Evolutionary conservation across 805 yeast species (phyloP), one percentile per base, ranked within the genome.

Genomic region (Candida silvatica): DNA sequence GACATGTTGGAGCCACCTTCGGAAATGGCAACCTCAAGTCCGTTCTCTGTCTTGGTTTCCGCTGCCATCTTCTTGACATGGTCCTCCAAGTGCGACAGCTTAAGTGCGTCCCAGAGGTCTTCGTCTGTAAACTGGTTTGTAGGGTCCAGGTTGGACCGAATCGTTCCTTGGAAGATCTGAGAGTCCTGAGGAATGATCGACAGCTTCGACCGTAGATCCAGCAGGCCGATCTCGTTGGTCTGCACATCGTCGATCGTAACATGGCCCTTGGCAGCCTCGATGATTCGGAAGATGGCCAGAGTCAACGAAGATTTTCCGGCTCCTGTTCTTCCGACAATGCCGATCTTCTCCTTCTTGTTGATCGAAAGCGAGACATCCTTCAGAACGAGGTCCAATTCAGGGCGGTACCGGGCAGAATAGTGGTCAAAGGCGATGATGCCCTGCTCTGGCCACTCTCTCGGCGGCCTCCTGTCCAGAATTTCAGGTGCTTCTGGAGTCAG

Each of bases 181-280:
- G 94, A 80, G 56, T 86, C 96, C 56, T 86, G 95, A 2, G 96
- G 96, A 41, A 86, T 86, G 44, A 86, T 86, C 3, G 87, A 78
- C 30, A 86, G 59, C 39, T 72, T 69, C 29, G 75, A 76, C 50
- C 96, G 71, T 49, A 86, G 64, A 51, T 86, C 95, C 39, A 64
- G 65, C 32, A 86, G 62, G 4, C 95, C 95, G 35, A 86, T 69
- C 16, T 62, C 49, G 32, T 74, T 62, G 6, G 82, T 81, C 46
- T 78, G 59, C 12, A 83, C 49, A 17, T 70, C 75, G 58, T 86
- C 95, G 46, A 85, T 79, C n/a, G 61, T 61, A 44, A 86, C 81
- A 4, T 54, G 60, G 4, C 75, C 71, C 2, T 83, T 71, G 17
- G 62, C 55, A 5, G 80, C 69, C 56, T 86, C 95, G 45, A 86